phyloP scores from a whole-genome alignment of 208 protist species.

The Leishmania major region DNA sequence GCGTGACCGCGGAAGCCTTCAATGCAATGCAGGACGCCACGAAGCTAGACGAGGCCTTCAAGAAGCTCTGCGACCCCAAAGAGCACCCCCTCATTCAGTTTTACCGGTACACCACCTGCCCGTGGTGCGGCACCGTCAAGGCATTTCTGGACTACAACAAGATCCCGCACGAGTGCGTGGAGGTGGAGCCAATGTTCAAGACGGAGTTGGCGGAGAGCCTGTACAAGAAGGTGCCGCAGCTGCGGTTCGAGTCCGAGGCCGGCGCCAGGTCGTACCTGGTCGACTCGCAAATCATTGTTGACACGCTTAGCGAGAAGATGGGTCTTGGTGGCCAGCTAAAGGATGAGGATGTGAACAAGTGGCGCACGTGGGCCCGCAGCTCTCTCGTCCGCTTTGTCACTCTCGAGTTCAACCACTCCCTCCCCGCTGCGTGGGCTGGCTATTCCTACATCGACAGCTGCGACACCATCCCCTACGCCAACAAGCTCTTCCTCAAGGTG shows the following conservation, averaged over 20 bases:
- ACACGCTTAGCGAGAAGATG: conserved; percentile 62
- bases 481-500: conserved; percentile 91
- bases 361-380: conserved; percentile 84
- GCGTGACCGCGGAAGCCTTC: conserved; percentile 73
- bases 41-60: conserved; percentile 52
- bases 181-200: conserved; percentile 94
- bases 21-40: conserved; percentile 72
- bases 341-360: conserved; percentile 70
- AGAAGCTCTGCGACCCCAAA: conserved; percentile 45
- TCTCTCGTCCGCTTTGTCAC: conserved; percentile 84
- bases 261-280: conserved; percentile 68
- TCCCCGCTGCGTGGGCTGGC: conserved; percentile 74
- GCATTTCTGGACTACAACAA: conserved; percentile 85
- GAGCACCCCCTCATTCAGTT: conserved; percentile 53
- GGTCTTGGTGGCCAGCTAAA: conserved; percentile 61
- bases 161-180: conserved; percentile 76
- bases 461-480: conserved; percentile 83
- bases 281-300: conserved; percentile 85
- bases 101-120: conserved; percentile 91
- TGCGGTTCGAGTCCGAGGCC: conserved; percentile 68
- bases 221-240: conserved; percentile 93
- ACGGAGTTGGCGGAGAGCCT: conserved; percentile 53
- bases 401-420: conserved; percentile 81
- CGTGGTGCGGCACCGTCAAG: conserved; percentile 91
- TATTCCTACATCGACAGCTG: conserved; percentile 91